Conservation (phyloP, 140 eudicot species). For the Senecio squalidus region DNA sequence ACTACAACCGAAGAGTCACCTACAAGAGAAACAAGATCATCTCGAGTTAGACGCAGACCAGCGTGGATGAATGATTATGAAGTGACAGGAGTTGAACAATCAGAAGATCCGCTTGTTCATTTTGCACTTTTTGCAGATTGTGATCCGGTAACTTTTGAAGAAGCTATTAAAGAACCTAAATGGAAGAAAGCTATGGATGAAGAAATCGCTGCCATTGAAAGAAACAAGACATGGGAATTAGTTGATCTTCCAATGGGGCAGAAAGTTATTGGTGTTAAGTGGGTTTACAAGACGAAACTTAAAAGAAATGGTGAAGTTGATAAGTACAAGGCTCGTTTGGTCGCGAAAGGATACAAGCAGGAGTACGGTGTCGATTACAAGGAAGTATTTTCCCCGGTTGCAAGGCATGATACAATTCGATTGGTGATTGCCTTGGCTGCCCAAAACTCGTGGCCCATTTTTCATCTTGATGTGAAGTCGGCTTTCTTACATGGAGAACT, state of each 20-base stretch:
- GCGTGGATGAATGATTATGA: not conserved
- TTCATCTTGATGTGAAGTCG: not conserved
- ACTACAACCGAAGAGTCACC: too few species aligned
- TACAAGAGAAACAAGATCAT: too few species aligned
- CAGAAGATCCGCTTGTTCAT: not conserved
- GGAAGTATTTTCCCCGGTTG: not conserved
- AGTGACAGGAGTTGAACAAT: not conserved
- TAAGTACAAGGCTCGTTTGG: slow-evolving; percentile 3
- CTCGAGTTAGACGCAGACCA: not conserved
- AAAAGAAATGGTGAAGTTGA: not conserved
- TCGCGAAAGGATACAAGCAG: not conserved
- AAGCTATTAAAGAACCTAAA: not conserved
- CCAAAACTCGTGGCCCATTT: not conserved
- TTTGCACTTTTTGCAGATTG: not conserved
- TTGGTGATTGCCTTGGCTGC: slow-evolving; percentile 5
- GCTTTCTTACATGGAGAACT: slow-evolving; percentile 1
- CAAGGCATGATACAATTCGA: not conserved
- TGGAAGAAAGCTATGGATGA: slow-evolving; percentile 5
- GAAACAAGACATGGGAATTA: not conserved
- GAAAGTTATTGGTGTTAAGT: not conserved
- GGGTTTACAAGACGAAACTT: slow-evolving; percentile 1
- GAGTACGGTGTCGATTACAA: slow-evolving; percentile 2
- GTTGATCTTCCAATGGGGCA: not conserved
- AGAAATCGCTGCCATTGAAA: not conserved
- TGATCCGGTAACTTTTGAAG: not conserved